Conservation (phyloP, 805 yeast species). For the Danielia oregonensis region DNA sequence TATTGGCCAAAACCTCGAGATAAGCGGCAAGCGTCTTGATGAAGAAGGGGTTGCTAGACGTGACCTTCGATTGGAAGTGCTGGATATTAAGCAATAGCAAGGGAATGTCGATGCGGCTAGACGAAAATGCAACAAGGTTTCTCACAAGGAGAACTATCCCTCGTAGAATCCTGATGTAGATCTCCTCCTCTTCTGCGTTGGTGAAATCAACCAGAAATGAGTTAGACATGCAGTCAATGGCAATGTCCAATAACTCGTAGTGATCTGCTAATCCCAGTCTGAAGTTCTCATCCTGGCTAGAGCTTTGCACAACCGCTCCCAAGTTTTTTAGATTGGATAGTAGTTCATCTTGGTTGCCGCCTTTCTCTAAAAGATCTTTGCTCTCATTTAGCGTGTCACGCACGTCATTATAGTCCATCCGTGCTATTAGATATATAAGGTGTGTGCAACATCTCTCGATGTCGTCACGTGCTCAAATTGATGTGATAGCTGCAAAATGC, state of each 20-base stretch:
- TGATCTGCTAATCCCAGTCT: constrained; percentile 4
- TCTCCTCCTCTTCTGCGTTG: constrained; percentile 1
- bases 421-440: too few species aligned
- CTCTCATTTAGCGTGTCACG: not conserved
- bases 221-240: constrained; percentile 7
- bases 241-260: constrained; percentile 2
- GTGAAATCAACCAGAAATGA: constrained; percentile 7
- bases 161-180: constrained; percentile 35
- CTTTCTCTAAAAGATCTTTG: not conserved
- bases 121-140: constrained; percentile 35
- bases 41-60: constrained; percentile 1
- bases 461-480: too few species aligned
- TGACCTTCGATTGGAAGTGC: constrained; percentile 4
- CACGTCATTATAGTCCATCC: too few species aligned
- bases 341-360: not conserved
- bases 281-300: constrained; percentile 4
- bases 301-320: constrained; percentile 4
- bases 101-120: constrained; percentile 8
- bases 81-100: constrained; percentile 7
- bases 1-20: constrained; percentile 13
- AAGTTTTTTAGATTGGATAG: not conserved
- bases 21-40: constrained; percentile 9
- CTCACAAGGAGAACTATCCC: constrained; percentile 49
- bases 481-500: too few species aligned
- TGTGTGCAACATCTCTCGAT: too few species aligned